Base-by-base conservation (phyloP, 78 protist genomes). In the Pelomyxa schiedti region DNA sequence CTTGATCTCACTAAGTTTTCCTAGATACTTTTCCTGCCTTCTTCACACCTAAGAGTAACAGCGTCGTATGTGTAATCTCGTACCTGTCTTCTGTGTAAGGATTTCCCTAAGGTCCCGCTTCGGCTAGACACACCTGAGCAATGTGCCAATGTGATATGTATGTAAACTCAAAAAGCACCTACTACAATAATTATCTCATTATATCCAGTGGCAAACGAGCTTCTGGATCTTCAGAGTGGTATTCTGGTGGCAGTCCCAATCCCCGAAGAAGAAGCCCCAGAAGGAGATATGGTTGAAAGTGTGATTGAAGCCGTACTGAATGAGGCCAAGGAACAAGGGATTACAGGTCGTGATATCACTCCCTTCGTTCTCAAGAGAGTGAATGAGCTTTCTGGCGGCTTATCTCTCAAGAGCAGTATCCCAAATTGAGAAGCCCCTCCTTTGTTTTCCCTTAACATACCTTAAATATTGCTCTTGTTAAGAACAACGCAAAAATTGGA, bases 401-500 rank as follows among this genome's bases (percentile, higher is more conserved):
- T 16, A 16, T 16, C 58, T 47, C 58, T 47, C 16, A 16, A 24
- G 16, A 16, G 58, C 58, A 16, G 58, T 16, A 24, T 16, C 58
- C 58, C 16, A 47, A 16, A 47, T 16, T 47, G 58, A 16, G 58
- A 24, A 16, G 58, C 16, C 16, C 58, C 58, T 47, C 58, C 16
- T 16, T 16, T 47, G 32, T 24, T 16, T 47, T 16, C 32, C 32
- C 58, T 47, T 47, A 16, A 24, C 58, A n/a, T n/a, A n/a, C 75
- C 24, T 29, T 26, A 77, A 80, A 91, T 78, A 86, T 86, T 3
- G 80, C 79, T 2, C 90, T 94, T 6, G 72, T 92, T 39, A 8
- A 38, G 43, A 69, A 91, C 77, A 93, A 93, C 74, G 97, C 95
- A 0, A 39, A 32, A 1, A 68, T 76, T 0, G 97, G 90, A 16